Percentiles rank a stretch among this genome's conserved stretches.
phyloP scores from a whole-genome alignment of 208 protist species.

The Naegleria fowleri region DNA sequence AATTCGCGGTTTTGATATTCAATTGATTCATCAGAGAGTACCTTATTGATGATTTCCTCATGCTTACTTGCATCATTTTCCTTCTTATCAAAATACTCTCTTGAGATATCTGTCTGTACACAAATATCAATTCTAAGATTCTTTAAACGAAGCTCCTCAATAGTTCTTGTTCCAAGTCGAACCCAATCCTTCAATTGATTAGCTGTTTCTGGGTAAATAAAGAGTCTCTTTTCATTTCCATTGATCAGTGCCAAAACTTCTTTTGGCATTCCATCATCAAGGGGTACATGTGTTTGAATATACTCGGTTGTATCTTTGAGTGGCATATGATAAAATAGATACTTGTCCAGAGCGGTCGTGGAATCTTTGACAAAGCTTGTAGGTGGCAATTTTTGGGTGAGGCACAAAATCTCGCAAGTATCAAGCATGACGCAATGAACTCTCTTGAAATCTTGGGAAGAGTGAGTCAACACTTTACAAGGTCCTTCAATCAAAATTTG shows the following conservation, averaged over 20 bases:
- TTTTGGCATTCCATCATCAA: background rate
- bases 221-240: background rate
- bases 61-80: background rate
- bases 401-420: background rate
- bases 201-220: background rate
- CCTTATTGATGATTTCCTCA: background rate
- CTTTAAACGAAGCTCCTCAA: background rate
- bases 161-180: background rate
- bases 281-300: background rate
- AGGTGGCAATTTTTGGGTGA: background rate
- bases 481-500: background rate
- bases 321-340: background rate
- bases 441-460: background rate
- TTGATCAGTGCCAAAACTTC: background rate
- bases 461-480: background rate
- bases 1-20: background rate
- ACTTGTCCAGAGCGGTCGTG: background rate
- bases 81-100: background rate
- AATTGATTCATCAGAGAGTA: background rate
- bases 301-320: background rate
- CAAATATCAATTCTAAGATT: background rate
- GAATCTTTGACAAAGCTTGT: background rate
- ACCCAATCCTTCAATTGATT: background rate
- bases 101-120: background rate
- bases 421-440: background rate